Conservation (phyloP, 305 asterid species). For the Stenogyne calaminthoides region DNA sequence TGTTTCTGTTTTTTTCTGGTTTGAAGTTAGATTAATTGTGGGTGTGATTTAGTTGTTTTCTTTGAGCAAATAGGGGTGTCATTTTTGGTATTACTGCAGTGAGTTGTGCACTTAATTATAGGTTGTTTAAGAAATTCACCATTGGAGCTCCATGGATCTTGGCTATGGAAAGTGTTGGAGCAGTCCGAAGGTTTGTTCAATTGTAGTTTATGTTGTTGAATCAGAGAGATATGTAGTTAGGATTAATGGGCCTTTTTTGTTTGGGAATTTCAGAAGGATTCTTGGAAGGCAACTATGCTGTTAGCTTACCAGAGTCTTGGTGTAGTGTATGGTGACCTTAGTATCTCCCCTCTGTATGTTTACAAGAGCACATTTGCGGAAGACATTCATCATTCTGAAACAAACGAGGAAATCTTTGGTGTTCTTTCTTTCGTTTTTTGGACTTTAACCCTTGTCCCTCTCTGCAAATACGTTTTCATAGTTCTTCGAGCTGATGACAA, state of each 20-base stretch:
- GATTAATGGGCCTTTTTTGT: background rate
- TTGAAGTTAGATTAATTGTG: conserved; percentile 36
- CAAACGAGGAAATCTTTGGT: conserved; percentile 92
- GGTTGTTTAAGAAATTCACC: conserved; percentile 23
- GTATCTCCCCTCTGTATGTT: conserved; percentile 94
- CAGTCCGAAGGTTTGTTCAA: conserved; percentile 56
- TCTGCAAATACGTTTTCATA: conserved; percentile 83
- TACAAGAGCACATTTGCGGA: conserved; percentile 96
- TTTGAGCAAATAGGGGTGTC: background rate
- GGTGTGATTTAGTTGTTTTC: conserved; percentile 31
- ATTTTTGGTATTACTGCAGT: conserved; percentile 28
- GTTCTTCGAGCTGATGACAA: conserved; percentile 98
- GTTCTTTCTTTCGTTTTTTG: conserved; percentile 92
- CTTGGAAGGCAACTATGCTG: conserved; percentile 78
- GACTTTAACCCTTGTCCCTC: conserved; percentile 88
- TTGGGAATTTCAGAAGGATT: conserved; percentile 52
- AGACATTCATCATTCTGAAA: conserved; percentile 91
- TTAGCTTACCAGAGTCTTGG: conserved; percentile 97
- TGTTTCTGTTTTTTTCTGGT: conserved; percentile 30
- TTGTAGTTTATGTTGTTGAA: conserved; percentile 21
- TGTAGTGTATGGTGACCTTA: conserved; percentile 95
- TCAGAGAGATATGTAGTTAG: background rate
- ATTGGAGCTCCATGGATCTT: conserved; percentile 54
- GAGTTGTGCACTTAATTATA: conserved; percentile 37
- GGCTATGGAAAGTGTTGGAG: conserved; percentile 70